Percentiles rank a stretch among this genome's conserved stretches.
Conservation (phyloP, 495 filamentous ascomycete genomes). For the Trypethelium eluteriae region DNA sequence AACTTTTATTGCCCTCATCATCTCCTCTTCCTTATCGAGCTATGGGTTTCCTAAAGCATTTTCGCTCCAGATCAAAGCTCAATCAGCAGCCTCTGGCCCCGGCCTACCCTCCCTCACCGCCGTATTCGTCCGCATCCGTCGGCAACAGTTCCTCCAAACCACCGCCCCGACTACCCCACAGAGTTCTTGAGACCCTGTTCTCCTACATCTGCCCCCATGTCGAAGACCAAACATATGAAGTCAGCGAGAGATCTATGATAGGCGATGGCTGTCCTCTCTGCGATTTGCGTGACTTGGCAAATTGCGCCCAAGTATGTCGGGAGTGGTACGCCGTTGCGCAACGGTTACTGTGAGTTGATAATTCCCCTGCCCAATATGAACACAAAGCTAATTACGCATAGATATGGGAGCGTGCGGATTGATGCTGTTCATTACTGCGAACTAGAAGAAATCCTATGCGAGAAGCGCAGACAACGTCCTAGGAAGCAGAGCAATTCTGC, state of each 20-base stretch:
- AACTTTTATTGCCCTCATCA: conserved; percentile 11
- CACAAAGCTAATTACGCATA: conserved; percentile 33
- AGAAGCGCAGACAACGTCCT: conserved; percentile 45
- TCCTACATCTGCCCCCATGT: conserved; percentile 76
- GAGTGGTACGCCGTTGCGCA: conserved; percentile 56
- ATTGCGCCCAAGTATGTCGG: conserved; percentile 63
- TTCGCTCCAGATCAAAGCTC: conserved; percentile 38
- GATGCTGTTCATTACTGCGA: conserved; percentile 94
- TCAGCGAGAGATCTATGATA: conserved; percentile 71
- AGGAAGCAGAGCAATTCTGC: conserved; percentile 3
- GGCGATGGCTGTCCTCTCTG: conserved; percentile 92
- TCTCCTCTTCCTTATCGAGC: conserved; percentile 14
- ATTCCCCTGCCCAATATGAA: not conserved
- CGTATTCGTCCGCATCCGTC: conserved; percentile 7
- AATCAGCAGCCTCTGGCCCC: conserved; percentile 13
- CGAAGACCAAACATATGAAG: conserved; percentile 65
- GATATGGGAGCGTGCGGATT: conserved; percentile 84
- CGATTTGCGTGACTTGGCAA: conserved; percentile 83
- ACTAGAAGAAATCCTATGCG: conserved; percentile 68
- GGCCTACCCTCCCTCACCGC: conserved; percentile 26
- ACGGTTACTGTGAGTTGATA: conserved; percentile 51
- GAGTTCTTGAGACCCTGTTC: conserved; percentile 68
- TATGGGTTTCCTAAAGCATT: conserved; percentile 44
- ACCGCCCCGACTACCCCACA: conserved; percentile 49
- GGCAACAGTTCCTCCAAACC: conserved; percentile 35